phyloP scores from a whole-genome alignment of 768 basidiomycete species.

The Macrolepiota dolichaula region DNA sequence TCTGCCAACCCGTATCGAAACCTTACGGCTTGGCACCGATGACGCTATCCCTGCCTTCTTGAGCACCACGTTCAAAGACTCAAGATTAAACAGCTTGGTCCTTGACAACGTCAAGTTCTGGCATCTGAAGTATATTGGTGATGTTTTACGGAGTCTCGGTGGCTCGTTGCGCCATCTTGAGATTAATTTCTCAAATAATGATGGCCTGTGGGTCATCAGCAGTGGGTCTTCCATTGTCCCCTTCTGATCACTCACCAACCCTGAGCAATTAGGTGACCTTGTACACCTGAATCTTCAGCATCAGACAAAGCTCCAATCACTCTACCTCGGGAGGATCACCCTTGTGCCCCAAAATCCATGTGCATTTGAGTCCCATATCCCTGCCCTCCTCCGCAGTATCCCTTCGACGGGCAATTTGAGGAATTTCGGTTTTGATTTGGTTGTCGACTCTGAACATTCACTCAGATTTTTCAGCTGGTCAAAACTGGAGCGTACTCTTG shows the following conservation, averaged over 20 bases:
- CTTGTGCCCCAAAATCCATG: background rate
- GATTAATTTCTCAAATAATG: background rate
- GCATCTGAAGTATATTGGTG: conserved; percentile 1
- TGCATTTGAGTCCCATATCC: background rate
- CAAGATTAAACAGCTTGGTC: conserved; percentile 2
- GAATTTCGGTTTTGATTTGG: background rate
- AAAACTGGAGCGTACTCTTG: background rate
- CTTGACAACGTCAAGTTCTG: conserved; percentile 7
- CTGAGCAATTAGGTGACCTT: background rate
- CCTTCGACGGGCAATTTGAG: background rate
- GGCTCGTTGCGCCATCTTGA: background rate
- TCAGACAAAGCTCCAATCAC: background rate
- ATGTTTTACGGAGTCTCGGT: background rate
- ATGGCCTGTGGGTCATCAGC: background rate
- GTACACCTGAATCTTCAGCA: background rate
- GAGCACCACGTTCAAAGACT: conserved; percentile 8
- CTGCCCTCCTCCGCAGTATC: background rate
- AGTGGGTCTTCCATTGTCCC: background rate
- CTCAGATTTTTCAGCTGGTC: background rate
- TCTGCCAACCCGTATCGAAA: conserved; percentile 18
- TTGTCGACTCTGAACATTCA: background rate
- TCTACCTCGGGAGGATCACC: background rate
- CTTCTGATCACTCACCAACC: background rate
- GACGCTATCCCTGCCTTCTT: conserved; percentile 25
- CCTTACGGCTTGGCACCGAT: conserved; percentile 17